Evolutionary conservation across 495 filamentous ascomycete species (phyloP).

Genomic region (Penicillium bovifimosum): DNA sequence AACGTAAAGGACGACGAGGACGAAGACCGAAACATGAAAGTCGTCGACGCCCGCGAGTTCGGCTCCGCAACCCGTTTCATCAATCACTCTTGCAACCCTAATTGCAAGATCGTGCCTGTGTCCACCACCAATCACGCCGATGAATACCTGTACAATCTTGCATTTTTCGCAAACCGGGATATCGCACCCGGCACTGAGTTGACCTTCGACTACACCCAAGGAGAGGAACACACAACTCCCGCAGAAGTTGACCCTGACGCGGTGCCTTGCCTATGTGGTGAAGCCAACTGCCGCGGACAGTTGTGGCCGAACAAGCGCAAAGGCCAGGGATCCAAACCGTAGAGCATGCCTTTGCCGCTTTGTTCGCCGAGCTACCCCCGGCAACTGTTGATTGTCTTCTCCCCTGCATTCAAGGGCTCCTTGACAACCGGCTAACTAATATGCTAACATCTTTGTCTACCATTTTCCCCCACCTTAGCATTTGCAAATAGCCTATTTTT

Average conservation of each 20-base stretch:
- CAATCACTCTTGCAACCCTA: too few species aligned
- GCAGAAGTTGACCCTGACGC: too few species aligned
- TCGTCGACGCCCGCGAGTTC: too few species aligned
- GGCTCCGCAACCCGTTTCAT: too few species aligned
- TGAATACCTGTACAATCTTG: slow-evolving; percentile 73
- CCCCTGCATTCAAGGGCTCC: too few species aligned
- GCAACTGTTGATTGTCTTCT: neutral
- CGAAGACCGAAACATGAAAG: too few species aligned
- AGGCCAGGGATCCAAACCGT: slow-evolving; percentile 6
- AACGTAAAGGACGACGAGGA: slow-evolving; percentile 52
- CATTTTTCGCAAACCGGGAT: slow-evolving; percentile 71
- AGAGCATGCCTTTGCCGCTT: neutral
- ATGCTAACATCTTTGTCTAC: neutral
- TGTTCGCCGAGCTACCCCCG: neutral
- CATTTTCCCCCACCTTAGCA: neutral
- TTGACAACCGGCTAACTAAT: too few species aligned
- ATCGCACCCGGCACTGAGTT: slow-evolving; percentile 68
- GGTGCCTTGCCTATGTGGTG: too few species aligned
- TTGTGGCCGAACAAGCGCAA: slow-evolving; percentile 54
- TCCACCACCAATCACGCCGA: slow-evolving; percentile 68
- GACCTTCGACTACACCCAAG: too few species aligned
- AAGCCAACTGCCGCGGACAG: slow-evolving; percentile 61
- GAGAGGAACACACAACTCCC: too few species aligned
- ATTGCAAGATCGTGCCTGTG: slow-evolving; percentile 80
- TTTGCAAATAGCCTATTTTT: neutral